Base-by-base conservation (phyloP, 139 green algal species). In the Chlamydomonas incerta region DNA sequence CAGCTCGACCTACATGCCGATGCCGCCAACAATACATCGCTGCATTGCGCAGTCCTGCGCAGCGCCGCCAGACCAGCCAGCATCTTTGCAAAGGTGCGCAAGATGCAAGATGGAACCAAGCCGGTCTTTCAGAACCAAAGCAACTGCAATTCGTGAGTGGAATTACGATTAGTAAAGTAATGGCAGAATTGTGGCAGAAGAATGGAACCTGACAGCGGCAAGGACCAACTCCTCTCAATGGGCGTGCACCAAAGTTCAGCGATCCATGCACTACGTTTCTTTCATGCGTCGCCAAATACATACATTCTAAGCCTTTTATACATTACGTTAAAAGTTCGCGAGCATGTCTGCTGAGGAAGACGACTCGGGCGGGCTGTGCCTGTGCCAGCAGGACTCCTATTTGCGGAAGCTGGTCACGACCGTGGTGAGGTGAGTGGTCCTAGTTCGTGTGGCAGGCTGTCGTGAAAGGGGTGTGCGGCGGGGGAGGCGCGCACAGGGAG, bases 361-460 rank as follows among this genome's bases (percentile, higher is more conserved):
- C 20, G 57, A 37, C 17, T n/a, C 55, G 31, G 73, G 47, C 28
- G 73, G 76, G 5, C 41, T 83, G 23, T 74, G 77, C 63, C 50
- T 85, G 0, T 85, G 80, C 80, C 80, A 85, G 21, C 66, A 76
- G 80, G 80, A 85, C 67, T 29, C 50, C 1, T 85, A 85, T 35
- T 14, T 85, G 26, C 67, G 80, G 1, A 69, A 35, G 2, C 57
- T 85, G 23, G 57, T 8, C 9, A 77, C 80, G 24, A 69, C 66
- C 3, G 80, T 85, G 13, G 23, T 60, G 31, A 85, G 80, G 80
- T 85, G 50, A 17, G 74, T 18, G 5, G 8, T 5, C 6, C 8
- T 50, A 13, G 8, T 50, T 5, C 41, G 8, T 50, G 41, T 50
- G n/a, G n/a, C n/a, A 50, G 41, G 41, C 41, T 50, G n/a, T n/a